phyloP scores from a whole-genome alignment of 352 stramenopile species.

The Hyaloperonospora arabidopsidis region DNA sequence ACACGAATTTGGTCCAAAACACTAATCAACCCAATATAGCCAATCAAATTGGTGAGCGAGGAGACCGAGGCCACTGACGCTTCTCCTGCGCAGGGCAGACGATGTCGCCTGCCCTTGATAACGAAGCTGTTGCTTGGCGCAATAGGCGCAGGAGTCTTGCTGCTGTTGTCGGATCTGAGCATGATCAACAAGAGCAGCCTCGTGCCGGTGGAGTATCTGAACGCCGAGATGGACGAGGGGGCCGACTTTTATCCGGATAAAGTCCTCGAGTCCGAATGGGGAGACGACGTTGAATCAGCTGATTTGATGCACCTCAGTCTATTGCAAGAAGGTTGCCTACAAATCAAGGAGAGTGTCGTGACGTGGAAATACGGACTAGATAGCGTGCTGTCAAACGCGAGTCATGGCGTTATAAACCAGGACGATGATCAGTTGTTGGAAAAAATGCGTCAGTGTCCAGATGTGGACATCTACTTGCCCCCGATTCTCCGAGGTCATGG shows the following conservation, averaged over 20 bases:
- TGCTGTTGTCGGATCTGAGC: too few relatives aligned
- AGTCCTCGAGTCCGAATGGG: conserved; percentile 34
- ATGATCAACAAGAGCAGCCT: too few relatives aligned
- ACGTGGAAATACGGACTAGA: conserved; percentile 19
- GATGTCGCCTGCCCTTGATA: too few relatives aligned
- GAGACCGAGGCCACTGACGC: too few relatives aligned
- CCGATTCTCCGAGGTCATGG: conserved; percentile 37
- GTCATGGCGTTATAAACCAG: conserved; percentile 20
- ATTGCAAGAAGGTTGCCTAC: conserved; percentile 43
- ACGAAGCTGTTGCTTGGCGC: too few relatives aligned
- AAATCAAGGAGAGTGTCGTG: conserved; percentile 34
- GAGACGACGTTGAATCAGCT: conserved; percentile 20
- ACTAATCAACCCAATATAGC: too few relatives aligned
- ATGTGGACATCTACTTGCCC: conserved; percentile 59
- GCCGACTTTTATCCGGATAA: conserved; percentile 36
- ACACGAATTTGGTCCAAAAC: too few relatives aligned
- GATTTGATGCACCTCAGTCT: conserved; percentile 43
- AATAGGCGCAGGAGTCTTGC: too few relatives aligned
- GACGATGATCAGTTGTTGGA: conserved; percentile 34
- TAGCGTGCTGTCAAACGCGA: conserved; percentile 6
- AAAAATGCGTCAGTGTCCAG: conserved; percentile 40
- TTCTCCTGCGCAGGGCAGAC: too few relatives aligned
- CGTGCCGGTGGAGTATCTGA: too few relatives aligned
- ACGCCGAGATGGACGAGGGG: conserved; percentile 27
- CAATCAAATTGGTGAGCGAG: too few relatives aligned